Conservation (phyloP, 305 asterid genomes). For the Solanum hybrid region DNA sequence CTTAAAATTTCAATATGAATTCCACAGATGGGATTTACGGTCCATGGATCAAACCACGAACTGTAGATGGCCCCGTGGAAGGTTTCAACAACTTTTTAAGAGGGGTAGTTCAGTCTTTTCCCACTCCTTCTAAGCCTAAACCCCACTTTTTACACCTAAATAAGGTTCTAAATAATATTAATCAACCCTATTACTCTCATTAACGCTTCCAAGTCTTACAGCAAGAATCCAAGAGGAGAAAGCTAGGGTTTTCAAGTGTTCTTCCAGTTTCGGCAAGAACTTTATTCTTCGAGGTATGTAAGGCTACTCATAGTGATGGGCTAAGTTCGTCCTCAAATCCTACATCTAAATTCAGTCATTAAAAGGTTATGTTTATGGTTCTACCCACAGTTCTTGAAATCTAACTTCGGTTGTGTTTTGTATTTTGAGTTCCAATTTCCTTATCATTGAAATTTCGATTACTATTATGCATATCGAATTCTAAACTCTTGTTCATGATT, state of each 20-base stretch:
- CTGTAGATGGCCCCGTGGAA: neutral
- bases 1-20: neutral
- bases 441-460: no score
- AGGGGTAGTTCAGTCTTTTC: neutral
- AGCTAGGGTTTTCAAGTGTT: neutral
- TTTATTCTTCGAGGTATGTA: neutral
- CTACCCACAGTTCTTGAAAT: neutral
- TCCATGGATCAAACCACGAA: neutral
- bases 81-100: neutral
- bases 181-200: neutral
- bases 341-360: neutral
- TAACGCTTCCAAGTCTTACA: neutral
- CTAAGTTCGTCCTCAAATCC: neutral
- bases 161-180: neutral
- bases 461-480: neutral
- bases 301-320: neutral
- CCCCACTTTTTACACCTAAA: neutral
- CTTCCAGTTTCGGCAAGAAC: neutral
- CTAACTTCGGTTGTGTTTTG: neutral
- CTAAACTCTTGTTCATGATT: neutral
- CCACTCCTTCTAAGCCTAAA: neutral
- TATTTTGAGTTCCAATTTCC: neutral
- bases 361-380: neutral
- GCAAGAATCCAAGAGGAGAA: neutral
- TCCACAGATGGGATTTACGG: neutral